Percentiles rank a stretch among this genome's conserved stretches.
Evolutionary conservation across 768 basidiomycete species (phyloP).

Genomic region (Phylloporus sp.): DNA sequence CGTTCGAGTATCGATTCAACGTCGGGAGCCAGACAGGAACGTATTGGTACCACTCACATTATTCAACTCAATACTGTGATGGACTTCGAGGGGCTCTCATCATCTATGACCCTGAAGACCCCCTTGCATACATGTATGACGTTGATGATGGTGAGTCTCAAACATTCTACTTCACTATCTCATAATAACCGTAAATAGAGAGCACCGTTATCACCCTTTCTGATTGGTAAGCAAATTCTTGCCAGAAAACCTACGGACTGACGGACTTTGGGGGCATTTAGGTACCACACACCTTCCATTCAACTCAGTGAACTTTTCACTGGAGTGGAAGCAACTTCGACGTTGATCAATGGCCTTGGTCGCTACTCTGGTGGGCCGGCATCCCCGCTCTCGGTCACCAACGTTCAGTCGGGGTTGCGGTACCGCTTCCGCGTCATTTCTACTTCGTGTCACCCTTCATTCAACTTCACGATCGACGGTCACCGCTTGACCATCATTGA

Average conservation of each 20-base stretch:
- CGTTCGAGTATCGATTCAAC: conserved; percentile 36
- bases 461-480: conserved; percentile 39
- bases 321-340: conserved; percentile 30
- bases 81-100: conserved; percentile 37
- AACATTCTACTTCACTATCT: background rate
- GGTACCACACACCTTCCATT: conserved; percentile 34
- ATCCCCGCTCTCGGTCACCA: conserved; percentile 39
- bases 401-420: conserved; percentile 36
- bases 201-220: conserved; percentile 42
- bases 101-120: conserved; percentile 40
- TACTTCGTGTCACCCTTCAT: conserved; percentile 42
- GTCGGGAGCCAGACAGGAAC: conserved; percentile 34
- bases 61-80: conserved; percentile 32
- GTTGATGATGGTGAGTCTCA: conserved; percentile 37
- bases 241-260: conserved; percentile 2
- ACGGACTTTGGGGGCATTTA: conserved; percentile 10
- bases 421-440: conserved; percentile 51
- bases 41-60: conserved; percentile 43
- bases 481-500: conserved; percentile 49
- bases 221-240: conserved; percentile 33
- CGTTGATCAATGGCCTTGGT: conserved; percentile 49
- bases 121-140: conserved; percentile 36
- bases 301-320: conserved; percentile 7
- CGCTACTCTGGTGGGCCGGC: conserved; percentile 39
- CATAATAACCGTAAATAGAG: conserved; percentile 15